Conservation (phyloP, 2,329 filamentous ascomycete species). For the Ophiostoma ips region DNA sequence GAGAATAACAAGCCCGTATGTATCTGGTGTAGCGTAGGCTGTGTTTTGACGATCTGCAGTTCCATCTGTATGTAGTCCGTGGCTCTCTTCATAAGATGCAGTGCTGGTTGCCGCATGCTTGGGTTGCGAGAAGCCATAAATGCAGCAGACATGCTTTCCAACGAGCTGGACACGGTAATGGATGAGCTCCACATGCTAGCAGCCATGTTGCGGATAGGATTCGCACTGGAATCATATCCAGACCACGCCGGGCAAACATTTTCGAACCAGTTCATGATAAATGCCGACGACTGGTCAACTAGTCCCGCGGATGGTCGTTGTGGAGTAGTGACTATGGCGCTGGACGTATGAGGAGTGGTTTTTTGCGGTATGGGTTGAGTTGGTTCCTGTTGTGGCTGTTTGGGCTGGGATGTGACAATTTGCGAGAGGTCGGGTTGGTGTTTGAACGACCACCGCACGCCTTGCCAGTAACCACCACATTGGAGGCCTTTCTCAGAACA, state of each 20-base stretch:
- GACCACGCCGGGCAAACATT: constrained; percentile 1
- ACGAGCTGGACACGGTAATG: neutral
- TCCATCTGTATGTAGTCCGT: constrained; percentile 1
- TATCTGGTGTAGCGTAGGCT: neutral
- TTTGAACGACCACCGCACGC: neutral
- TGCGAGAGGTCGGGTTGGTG: neutral
- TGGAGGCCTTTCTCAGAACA: neutral
- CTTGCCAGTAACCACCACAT: constrained; percentile 1
- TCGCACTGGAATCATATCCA: neutral
- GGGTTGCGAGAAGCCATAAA: constrained; percentile 1
- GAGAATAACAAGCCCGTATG: neutral
- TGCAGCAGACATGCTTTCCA: constrained; percentile 1
- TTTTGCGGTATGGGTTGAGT: neutral
- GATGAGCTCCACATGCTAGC: constrained; percentile 1
- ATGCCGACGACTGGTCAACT: neutral
- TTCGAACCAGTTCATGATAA: constrained; percentile 3
- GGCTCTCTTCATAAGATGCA: neutral
- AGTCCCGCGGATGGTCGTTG: neutral
- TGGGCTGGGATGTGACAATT: neutral
- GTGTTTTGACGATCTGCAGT: neutral
- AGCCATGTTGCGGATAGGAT: constrained; percentile 1
- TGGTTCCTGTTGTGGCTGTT: neutral
- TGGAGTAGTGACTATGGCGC: neutral
- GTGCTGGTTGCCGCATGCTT: neutral
- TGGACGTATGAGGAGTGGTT: neutral